Conservation (phyloP, 2,329 filamentous ascomycete genomes). For the Fusarium subglutinans region DNA sequence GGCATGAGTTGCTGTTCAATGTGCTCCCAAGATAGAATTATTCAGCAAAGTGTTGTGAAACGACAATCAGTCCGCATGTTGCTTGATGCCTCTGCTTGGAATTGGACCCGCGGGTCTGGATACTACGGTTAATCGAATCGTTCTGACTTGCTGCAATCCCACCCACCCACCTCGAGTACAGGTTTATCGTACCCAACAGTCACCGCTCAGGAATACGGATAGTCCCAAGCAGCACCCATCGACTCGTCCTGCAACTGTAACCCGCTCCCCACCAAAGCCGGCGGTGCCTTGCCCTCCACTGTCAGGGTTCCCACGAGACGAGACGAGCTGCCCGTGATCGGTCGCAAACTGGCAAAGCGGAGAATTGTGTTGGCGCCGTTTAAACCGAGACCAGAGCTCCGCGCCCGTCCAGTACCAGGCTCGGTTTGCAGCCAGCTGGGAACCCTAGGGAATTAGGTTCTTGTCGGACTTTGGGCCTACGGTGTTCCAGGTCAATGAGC, state of each 20-base stretch:
- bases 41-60: slow-evolving; percentile 28
- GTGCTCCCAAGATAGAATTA: slow-evolving; percentile 21
- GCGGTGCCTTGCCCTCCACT: slow-evolving; percentile 17
- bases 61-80: slow-evolving; percentile 13
- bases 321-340: slow-evolving; percentile 10
- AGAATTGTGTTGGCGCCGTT: slow-evolving; percentile 28
- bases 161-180: slow-evolving; percentile 9
- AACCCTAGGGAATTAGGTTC: slow-evolving; percentile 31
- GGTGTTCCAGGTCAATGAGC: slow-evolving; percentile 35
- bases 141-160: slow-evolving; percentile 19
- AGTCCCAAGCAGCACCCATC: slow-evolving; percentile 15
- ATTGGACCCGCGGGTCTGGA: slow-evolving; percentile 25
- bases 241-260: slow-evolving; percentile 16
- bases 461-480: slow-evolving; percentile 20
- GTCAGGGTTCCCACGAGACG: slow-evolving; percentile 10
- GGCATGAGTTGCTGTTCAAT: slow-evolving; percentile 23
- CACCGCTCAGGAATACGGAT: slow-evolving; percentile 33
- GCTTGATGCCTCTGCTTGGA: slow-evolving; percentile 8
- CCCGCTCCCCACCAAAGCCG: slow-evolving; percentile 21
- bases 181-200: slow-evolving; percentile 11
- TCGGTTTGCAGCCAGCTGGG: slow-evolving; percentile 24
- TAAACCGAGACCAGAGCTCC: slow-evolving; percentile 14
- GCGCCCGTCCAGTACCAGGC: slow-evolving; percentile 26
- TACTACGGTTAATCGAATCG: slow-evolving; percentile 4
- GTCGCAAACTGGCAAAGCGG: slow-evolving; percentile 32